phyloP scores from a whole-genome alignment of 441 rosid genomes.

The Gossypium davidsonii region DNA sequence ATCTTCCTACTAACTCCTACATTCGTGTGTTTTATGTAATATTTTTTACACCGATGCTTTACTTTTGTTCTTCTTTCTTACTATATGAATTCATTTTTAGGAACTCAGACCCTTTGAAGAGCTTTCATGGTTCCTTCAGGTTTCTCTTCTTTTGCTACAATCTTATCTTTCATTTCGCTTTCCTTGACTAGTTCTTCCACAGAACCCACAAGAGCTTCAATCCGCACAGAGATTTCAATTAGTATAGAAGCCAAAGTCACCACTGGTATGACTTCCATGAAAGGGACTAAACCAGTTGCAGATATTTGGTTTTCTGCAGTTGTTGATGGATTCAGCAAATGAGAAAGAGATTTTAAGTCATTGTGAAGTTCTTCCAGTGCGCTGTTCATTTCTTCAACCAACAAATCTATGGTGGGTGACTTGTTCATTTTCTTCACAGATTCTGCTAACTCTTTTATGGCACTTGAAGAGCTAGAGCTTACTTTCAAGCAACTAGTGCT shows the following conservation, averaged over 20 bases:
- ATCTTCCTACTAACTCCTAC: neutral
- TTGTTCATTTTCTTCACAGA: constrained; percentile 37
- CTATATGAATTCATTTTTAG: neutral
- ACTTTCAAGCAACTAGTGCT: constrained; percentile 31
- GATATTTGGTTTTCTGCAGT: constrained; percentile 1
- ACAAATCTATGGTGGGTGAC: constrained; percentile 35
- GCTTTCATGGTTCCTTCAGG: constrained; percentile 19
- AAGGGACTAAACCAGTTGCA: constrained; percentile 18
- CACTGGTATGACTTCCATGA: constrained; percentile 43
- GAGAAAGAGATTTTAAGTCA: constrained; percentile 36
- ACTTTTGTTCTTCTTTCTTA: neutral
- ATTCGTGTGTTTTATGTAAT: neutral
- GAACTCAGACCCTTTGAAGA: constrained; percentile 30
- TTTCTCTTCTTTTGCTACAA: constrained; percentile 12
- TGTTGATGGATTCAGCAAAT: constrained; percentile 12
- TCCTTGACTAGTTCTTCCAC: constrained; percentile 35
- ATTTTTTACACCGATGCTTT: neutral
- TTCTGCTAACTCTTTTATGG: constrained; percentile 38
- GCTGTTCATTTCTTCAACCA: constrained; percentile 42
- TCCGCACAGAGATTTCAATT: constrained; percentile 38
- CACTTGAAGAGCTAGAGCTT: constrained; percentile 33
- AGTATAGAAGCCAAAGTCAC: constrained; percentile 45
- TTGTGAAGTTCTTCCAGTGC: constrained; percentile 56
- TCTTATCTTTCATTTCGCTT: constrained; percentile 10
- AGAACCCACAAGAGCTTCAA: constrained; percentile 35